These are phyloP conservation scores for Sporisorium graminicola DNA, from an alignment of 1,284 basidiomycete genomes.

Conservation along the genomic window DNA sequence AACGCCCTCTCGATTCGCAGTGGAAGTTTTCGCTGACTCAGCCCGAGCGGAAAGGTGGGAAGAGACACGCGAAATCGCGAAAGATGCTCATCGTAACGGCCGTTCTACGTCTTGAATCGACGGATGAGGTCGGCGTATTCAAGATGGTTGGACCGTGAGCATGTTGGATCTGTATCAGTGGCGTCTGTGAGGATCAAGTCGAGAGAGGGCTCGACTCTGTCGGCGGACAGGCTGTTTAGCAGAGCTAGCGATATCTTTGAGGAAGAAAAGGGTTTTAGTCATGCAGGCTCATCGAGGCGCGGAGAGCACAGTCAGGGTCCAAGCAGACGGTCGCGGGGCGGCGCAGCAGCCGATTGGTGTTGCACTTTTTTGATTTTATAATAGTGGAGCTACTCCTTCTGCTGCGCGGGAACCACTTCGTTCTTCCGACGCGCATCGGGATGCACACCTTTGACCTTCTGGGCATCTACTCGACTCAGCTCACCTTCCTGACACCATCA, in stretches of 20 bases:
- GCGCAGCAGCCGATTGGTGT: background rate
- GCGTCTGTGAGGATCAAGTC: background rate
- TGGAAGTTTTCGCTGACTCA: conserved; percentile 6
- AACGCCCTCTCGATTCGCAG: conserved; percentile 3
- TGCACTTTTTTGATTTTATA: background rate
- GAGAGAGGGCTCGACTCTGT: too few species aligned
- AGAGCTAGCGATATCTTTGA: too few species aligned
- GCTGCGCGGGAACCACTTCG: too few species aligned
- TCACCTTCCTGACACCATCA: background rate
- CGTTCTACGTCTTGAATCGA: too few species aligned
- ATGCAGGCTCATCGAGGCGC: background rate
- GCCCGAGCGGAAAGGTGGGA: background rate
- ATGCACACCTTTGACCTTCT: background rate
- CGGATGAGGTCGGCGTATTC: too few species aligned
- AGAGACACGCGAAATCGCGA: background rate
- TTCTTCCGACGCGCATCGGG: conserved; percentile 14
- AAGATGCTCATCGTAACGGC: background rate
- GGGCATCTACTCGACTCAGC: conserved; percentile 1
- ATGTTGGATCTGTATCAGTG: too few species aligned
- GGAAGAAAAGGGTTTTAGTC: too few species aligned
- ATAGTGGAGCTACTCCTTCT: too few species aligned
- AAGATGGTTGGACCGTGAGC: too few species aligned
- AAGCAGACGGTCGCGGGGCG: background rate
- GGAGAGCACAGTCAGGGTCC: background rate
- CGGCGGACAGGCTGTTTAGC: too few species aligned